These are phyloP conservation scores for Begonia fuchsioides DNA, from an alignment of 306 rosid species.

Conservation along the genomic window DNA sequence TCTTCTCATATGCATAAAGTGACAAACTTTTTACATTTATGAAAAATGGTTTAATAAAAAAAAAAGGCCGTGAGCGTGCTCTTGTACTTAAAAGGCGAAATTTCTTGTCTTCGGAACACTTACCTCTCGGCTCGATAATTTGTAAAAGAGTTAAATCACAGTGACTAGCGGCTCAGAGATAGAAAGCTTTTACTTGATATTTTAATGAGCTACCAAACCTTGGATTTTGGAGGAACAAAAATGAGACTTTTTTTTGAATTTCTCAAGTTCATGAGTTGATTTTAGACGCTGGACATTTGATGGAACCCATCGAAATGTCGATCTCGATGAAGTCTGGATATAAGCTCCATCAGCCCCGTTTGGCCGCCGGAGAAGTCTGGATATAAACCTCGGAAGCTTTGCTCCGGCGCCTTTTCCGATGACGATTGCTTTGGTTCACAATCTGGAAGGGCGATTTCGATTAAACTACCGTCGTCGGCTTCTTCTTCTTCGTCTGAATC, in stretches of 20 bases:
- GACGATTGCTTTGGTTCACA: slow-evolving; percentile 17
- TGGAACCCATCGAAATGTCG: slow-evolving; percentile 46
- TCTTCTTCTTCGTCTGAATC: too few relatives aligned
- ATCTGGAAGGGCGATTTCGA: slow-evolving; percentile 44
- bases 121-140: too few relatives aligned
- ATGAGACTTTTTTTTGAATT: neutral
- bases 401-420: slow-evolving; percentile 13
- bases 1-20: too few relatives aligned
- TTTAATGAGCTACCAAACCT: too few relatives aligned
- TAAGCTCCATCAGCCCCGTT: slow-evolving; percentile 25
- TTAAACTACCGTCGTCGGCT: slow-evolving; percentile 27
- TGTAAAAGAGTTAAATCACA: too few relatives aligned
- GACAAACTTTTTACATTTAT: neutral
- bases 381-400: slow-evolving; percentile 19
- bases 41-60: too few relatives aligned
- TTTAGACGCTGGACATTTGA: slow-evolving; percentile 22
- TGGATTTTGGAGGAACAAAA: neutral
- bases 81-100: neutral
- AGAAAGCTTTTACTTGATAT: neutral
- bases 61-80: neutral
- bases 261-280: slow-evolving; percentile 11
- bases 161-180: too few relatives aligned
- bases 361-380: slow-evolving; percentile 27
- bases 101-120: too few relatives aligned
- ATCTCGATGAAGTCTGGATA: slow-evolving; percentile 49